Conservation (phyloP, 2,329 filamentous ascomycete genomes). For the Alternaria burnsii region DNA sequence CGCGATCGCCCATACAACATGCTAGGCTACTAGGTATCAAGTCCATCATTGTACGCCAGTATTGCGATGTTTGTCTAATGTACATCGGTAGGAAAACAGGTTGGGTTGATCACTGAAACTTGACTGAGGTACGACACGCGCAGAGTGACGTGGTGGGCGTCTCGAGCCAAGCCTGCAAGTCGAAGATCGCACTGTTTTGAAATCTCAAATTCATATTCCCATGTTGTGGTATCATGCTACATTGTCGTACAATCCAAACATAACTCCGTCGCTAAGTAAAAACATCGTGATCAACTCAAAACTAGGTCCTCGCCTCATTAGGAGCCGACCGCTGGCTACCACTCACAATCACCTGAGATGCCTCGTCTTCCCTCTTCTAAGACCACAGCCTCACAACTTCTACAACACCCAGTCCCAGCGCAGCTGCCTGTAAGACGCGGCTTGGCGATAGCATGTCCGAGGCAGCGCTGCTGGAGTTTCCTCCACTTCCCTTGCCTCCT, state of each 20-base stretch:
- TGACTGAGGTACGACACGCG: background rate
- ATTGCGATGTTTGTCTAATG: background rate
- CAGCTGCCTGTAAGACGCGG: conserved; percentile 34
- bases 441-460: conserved; percentile 29
- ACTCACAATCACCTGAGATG: background rate
- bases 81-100: background rate
- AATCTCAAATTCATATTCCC: background rate
- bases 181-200: background rate
- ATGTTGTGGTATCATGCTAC: background rate
- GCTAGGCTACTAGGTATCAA: background rate
- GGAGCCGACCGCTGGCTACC: no score
- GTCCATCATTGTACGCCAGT: background rate
- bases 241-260: background rate
- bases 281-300: background rate
- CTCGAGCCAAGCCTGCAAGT: background rate
- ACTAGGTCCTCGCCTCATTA: background rate
- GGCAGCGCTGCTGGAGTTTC: conserved; percentile 29
- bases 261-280: background rate
- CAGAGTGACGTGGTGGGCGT: conserved; percentile 1
- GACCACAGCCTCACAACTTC: conserved; percentile 35
- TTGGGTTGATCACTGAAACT: background rate
- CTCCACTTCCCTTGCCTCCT: conserved; percentile 18
- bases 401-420: conserved; percentile 37
- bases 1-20: background rate
- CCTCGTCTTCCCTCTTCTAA: conserved; percentile 6